Evolutionary conservation across 1,139 yeast species (phyloP), one percentile per base, ranked within the genome.

Genomic region (Debaryomyces coudertii): DNA sequence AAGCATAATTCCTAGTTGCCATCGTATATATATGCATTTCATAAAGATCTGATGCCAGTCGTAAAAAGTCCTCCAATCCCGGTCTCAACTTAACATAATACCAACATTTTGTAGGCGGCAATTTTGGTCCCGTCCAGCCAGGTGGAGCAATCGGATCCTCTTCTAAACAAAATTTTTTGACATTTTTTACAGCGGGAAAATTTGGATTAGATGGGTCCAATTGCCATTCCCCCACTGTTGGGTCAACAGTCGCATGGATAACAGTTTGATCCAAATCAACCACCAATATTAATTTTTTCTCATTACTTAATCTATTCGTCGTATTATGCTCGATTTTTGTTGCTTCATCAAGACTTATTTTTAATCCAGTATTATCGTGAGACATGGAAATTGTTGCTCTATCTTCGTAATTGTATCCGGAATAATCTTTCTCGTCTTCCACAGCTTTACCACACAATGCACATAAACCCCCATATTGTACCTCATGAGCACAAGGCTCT

Each of bases 201-300:
- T 93, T 90, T 12, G 97, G 96, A 57, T 90, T 89, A 4, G 75
- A 63, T 2, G 92, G 86, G 58, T 93, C 97, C 49, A 77, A 76
- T 75, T 89, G 92, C 99, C 99, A 93, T 61, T 90, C 96, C 1
- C 95, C 95, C 31, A 93, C 96, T 0, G 97, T 90, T 1, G 98
- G 97, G 62, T 93, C 99, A 20, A 92, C 97, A 3, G 98, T 93
- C 33, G 98, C 97, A 62, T 93, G 99, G 33, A 93, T 93, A 6
- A 93, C 96, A 0, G 99, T 95, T 66, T 95, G 99, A 69, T 93
- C 99, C 52, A 93, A 75, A 71, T 93, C 99, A 9, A 93, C 99
- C 42, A 93, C 99, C 48, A 93, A 73, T 36, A 93, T 90, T 53
- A 93, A 75, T 60, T 88, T 90, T 50, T 77, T 71, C 47, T 83